Percentiles rank a stretch among this genome's conserved stretches.
Conservation (phyloP, 139 green algal genomes). For the Picochlorum sp. region DNA sequence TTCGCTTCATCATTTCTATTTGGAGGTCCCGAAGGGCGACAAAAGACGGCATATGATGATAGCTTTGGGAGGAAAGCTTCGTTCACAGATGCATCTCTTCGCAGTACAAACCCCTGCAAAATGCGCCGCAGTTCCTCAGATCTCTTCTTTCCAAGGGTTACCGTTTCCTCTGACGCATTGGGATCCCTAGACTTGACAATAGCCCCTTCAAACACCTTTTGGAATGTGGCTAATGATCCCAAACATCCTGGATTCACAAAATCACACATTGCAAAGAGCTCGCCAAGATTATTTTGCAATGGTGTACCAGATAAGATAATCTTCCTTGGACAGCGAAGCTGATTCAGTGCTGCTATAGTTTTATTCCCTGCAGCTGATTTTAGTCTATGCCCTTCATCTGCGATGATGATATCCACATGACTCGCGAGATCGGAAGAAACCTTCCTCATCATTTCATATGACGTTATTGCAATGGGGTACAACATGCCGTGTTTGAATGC, state of each 20-base stretch:
- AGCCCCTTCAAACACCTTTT: constrained; percentile 54
- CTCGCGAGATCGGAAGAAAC: constrained; percentile 35
- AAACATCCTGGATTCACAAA: constrained; percentile 66
- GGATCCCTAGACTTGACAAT: constrained; percentile 55
- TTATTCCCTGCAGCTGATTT: constrained; percentile 72
- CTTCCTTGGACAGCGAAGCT: constrained; percentile 37
- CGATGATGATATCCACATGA: constrained; percentile 60
- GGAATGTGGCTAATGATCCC: constrained; percentile 52
- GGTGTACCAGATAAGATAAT: constrained; percentile 73
- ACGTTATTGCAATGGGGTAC: constrained; percentile 23
- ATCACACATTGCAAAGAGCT: constrained; percentile 47
- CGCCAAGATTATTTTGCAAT: constrained; percentile 76
- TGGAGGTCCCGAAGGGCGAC: constrained; percentile 44
- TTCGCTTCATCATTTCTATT: constrained; percentile 39
- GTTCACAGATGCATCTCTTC: constrained; percentile 62
- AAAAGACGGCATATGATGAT: constrained; percentile 61
- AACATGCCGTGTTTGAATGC: constrained; percentile 33
- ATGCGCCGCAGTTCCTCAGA: constrained; percentile 54
- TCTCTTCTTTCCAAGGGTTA: constrained; percentile 44
- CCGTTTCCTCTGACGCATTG: constrained; percentile 45
- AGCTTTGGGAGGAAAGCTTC: constrained; percentile 63
- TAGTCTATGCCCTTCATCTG: constrained; percentile 78
- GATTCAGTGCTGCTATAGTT: constrained; percentile 48
- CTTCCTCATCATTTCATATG: constrained; percentile 55
- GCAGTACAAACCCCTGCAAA: constrained; percentile 54